Base-by-base conservation (phyloP, 306 rosid genomes). In the Pachyrhizus erosus region DNA sequence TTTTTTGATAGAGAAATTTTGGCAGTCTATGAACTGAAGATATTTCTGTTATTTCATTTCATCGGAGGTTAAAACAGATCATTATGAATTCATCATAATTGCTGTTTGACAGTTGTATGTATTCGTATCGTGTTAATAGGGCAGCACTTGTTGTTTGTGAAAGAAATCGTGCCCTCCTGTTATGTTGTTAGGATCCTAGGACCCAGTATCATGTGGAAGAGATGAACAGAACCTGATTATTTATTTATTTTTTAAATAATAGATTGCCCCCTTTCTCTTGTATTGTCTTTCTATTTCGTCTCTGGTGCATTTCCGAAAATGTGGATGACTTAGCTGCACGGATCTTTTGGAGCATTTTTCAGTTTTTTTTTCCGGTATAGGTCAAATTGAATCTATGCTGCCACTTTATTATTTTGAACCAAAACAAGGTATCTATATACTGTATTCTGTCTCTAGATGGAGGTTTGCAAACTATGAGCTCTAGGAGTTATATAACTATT, bases 1-100 rank as follows among this genome's bases (percentile, higher is more conserved):
- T 70, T 65, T 79, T 65, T 82, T 76, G 80, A 79, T 27, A 42
- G 24, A 66, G 58, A 80, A 80, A 74, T 77, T 91, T 85, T 85
- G 77, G 84, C 84, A 69, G 78, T 76, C 75, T 76, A 67, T 37
- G 87, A 66, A 74, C 76, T 75, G 79, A 5, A 77, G 76, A 70
- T 69, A 60, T 78, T 33, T 77, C 27, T 61, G 80, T 42, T 72
- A 78, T 82, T 81, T 54, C 64, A 78, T 82, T 82, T 82, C 71
- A 51, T 64, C 60, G 51, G 51, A 58, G 70, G 78, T 52, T 33
- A 57, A 67, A 80, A 26, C 17, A 42, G 76, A 62, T 68, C 69
- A 62, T 69, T 21, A 31, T 75, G 78, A 57, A 46, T 75, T 76
- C 65, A 46, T 84, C 68, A 29, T 67, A 64, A 45, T 55, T 76